Evolutionary conservation across 1,139 yeast genomes (phyloP), one percentile per base, ranked within the genome.

Genomic region (Candida glucosophila): DNA sequence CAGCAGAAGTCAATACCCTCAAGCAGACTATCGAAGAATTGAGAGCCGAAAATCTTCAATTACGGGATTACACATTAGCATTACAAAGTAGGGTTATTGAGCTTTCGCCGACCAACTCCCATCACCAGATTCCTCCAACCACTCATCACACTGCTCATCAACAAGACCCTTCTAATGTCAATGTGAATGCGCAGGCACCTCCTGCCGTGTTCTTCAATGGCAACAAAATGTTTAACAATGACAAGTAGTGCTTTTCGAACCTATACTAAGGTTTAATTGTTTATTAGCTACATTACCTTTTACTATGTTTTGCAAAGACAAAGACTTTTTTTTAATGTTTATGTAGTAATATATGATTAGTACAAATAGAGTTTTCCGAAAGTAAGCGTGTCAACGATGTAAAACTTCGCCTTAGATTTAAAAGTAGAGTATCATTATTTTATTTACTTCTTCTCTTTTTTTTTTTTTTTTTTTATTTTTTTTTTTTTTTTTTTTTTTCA

Each of bases 41-140:
- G 37, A 65, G 74, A 29, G 66, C 69, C 19, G 93, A 82, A 45
- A 82, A 80, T 52, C 57, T 68, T 41, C 77, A 77, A 47, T 64
- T 83, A 37, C 67, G 88, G 38, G 83, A 78, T 42, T 80, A 81
- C 49, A 75, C 81, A 20, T 50, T 78, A 41, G 77, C 77, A 3
- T 57, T 81, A 25, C 90, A 80, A 51, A 67, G 78, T 23, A 64
- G 78, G 38, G 58, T 79, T 36, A 68, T 79, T 37, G 81, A 74
- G 33, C 34, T 49, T 19, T 45, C 52, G 11, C 43, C 48, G 4
- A 41, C 46, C 11, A 32, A 28, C 15, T 24, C 29, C 9, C 43
- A 37, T 22, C 41, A 30, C 18, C 36, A 30, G 12, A 29, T 26
- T 20, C 20, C 25, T 14, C 19, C 31, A 9, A 14, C 28, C 5